Evolutionary conservation across 2,329 filamentous ascomycete genomes (phyloP), one percentile per base, ranked within the genome.

Genomic region (Tolypocladium paradoxum): DNA sequence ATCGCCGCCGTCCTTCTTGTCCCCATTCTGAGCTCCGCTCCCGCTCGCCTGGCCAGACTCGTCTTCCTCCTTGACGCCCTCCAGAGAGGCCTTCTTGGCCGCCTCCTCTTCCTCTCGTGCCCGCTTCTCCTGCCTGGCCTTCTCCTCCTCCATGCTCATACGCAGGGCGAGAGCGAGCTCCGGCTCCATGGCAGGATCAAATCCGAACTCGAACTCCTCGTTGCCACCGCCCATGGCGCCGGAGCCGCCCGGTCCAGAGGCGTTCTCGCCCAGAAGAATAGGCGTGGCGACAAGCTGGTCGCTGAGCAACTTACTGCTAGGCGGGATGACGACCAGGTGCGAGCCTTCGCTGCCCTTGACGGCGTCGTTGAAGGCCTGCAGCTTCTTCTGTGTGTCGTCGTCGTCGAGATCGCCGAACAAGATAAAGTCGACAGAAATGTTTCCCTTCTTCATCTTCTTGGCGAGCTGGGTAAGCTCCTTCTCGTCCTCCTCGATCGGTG

Each of bases 381-480:
- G 83, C 76, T 97, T 97, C 73, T 93, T 92, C 68, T 88, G 83
- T 53, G 87, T 88, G 57, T 86, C 90, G 60, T 95, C 89, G 62
- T 91, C 88, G 60, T 93, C 89, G 51, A 96, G 80, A 63, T 99
- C 92, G 61, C 93, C 93, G 64, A 99, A 99, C 48, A 92, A 83
- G 56, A 99, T 82, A 65, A 99, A 92, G 70, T 99, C 93, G 66
- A 99, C 88, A 56, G 85, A 88, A 56, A 96, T 88, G 65, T 88
- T 92, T 71, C 86, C 87, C 81, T 99, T 99, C 83, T 97, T 97
- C 90, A 97, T 95, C 76, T 93, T 95, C 77, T 93, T 95, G 46
- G 93, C 91, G 33, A 99, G 80, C 66, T 89, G 88, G 57, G 91
- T 81, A 50, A 99, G 82, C 52, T 87, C 83, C 74, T 93, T 93